Evolutionary conservation across 2,329 filamentous ascomycete genomes (phyloP).

Genomic region (Teratosphaeria epicoccoides): DNA sequence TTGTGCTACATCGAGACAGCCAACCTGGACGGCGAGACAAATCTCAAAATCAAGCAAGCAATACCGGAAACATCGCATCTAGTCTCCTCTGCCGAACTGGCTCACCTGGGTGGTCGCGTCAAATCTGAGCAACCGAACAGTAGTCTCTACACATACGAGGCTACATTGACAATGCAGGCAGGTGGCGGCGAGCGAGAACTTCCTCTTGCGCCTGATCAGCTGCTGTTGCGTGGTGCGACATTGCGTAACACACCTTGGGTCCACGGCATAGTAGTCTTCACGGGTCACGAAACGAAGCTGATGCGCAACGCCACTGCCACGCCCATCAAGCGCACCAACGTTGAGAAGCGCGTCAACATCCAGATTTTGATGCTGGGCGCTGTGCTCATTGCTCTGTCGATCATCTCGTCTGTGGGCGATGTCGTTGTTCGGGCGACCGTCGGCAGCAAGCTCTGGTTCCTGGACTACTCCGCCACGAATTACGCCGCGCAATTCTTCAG

Average conservation of each 20-base stretch:
- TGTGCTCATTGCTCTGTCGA: constrained; percentile 72
- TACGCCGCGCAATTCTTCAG: constrained; percentile 76
- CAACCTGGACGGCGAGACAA: constrained; percentile 94
- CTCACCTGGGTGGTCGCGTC: constrained; percentile 72
- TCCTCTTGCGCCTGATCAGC: constrained; percentile 79
- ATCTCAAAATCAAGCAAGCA: constrained; percentile 96
- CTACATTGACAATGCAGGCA: constrained; percentile 79
- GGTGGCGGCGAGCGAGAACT: constrained; percentile 91
- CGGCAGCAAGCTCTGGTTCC: constrained; percentile 56
- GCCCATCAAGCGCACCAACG: constrained; percentile 94
- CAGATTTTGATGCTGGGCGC: constrained; percentile 83
- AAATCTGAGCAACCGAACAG: constrained; percentile 97
- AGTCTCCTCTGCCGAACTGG: constrained; percentile 77
- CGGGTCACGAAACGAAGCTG: constrained; percentile 93
- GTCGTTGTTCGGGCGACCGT: constrained; percentile 63
- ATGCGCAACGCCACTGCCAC: constrained; percentile 97
- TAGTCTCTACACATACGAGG: constrained; percentile 96
- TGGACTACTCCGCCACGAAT: constrained; percentile 54
- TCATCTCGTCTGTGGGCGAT: constrained; percentile 86
- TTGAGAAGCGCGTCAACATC: constrained; percentile 85
- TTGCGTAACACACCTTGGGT: constrained; percentile 95
- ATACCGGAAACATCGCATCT: constrained; percentile 83
- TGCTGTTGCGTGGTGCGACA: constrained; percentile 84
- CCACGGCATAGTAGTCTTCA: constrained; percentile 92
- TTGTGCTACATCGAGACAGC: constrained; percentile 98